A percentile compares a stretch with the other conserved stretches of the same genome.
These are phyloP conservation scores for Coprinopsis marcescibilis DNA, from an alignment of 768 basidiomycete genomes.

Conservation along the genomic window DNA sequence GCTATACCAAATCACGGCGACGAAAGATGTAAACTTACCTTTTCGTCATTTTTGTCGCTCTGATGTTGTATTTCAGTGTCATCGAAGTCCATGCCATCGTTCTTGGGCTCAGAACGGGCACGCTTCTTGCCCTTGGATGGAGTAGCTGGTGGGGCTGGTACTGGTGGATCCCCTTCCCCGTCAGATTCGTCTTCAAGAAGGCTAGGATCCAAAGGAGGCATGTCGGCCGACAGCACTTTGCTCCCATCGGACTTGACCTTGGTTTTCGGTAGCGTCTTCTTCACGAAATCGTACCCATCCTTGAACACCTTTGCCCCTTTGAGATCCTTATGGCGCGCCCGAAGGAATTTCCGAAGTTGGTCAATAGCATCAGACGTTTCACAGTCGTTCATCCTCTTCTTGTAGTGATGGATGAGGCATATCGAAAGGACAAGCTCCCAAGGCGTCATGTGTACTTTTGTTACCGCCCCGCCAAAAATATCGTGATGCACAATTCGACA, in stretches of 20 bases:
- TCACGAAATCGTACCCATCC: neutral
- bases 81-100: neutral
- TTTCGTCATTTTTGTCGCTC: too few species aligned
- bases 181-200: neutral
- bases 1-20: too few species aligned
- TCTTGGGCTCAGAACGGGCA: neutral
- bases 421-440: conserved; percentile 3
- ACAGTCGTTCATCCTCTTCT: conserved; percentile 2
- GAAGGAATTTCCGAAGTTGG: neutral
- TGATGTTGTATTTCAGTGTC: too few species aligned
- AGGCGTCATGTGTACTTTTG: conserved; percentile 7
- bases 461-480: conserved; percentile 11
- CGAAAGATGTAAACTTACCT: too few species aligned
- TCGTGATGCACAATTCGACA: conserved; percentile 15
- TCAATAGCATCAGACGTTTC: conserved; percentile 9
- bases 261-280: neutral
- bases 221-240: neutral
- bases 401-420: conserved; percentile 7
- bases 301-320: neutral
- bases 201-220: neutral
- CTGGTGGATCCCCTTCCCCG: neutral
- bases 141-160: neutral
- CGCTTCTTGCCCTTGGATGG: conserved; percentile 1
- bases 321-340: neutral
- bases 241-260: neutral